A percentile compares a stretch with the other conserved stretches of the same genome.
phyloP scores from a whole-genome alignment of 108 stramenopile genomes.

The Fragilariopsis cylindrus region DNA sequence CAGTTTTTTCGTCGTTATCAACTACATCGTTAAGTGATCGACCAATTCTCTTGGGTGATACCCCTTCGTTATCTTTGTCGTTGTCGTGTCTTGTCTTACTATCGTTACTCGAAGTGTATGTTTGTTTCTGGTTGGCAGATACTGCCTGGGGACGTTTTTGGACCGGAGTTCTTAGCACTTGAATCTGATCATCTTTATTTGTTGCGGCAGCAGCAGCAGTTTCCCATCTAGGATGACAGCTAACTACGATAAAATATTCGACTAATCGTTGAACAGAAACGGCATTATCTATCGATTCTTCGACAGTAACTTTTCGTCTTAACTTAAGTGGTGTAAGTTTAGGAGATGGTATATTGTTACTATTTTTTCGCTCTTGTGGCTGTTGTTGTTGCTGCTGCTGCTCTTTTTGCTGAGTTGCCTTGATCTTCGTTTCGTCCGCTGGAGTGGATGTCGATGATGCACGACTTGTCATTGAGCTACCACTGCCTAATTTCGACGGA shows the following conservation, averaged over 20 bases:
- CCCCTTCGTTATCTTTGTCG: not conserved
- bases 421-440: not conserved
- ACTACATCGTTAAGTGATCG: not conserved
- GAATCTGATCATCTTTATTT: not conserved
- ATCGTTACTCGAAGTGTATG: not conserved
- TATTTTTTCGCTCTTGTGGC: not conserved
- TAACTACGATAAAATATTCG: slow-evolving; percentile 85
- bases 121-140: not conserved
- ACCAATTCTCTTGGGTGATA: not conserved
- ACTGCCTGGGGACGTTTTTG: not conserved
- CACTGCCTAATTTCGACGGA: too few species aligned
- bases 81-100: too few species aligned
- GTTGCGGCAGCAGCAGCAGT: not conserved
- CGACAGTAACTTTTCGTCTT: slow-evolving; percentile 38
- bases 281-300: slow-evolving; percentile 30
- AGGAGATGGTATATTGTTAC: too few species aligned
- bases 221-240: slow-evolving; percentile 38
- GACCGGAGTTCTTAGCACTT: not conserved
- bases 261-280: slow-evolving; percentile 64
- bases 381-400: not conserved
- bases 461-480: too few species aligned
- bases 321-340: slow-evolving; percentile 19
- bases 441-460: too few species aligned
- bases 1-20: not conserved
- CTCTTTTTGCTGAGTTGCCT: not conserved